Conservation (phyloP, 345 rosid genomes). For the Populus nigra region DNA sequence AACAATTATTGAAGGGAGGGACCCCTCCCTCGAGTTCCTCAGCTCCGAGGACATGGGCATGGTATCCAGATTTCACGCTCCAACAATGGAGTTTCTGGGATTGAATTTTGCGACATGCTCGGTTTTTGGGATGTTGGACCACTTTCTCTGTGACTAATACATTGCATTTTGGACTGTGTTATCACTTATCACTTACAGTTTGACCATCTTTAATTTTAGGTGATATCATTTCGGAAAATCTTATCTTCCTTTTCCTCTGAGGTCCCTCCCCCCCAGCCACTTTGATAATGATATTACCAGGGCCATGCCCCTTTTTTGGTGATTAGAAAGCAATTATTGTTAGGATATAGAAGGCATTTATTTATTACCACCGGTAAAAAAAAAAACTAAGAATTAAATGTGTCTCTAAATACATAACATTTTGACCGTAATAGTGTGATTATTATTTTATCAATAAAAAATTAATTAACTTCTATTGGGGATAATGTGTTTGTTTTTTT, state of each 20-base stretch:
- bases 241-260: background rate
- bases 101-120: background rate
- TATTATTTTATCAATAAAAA: too few relatives aligned
- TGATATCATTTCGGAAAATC: too few relatives aligned
- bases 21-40: background rate
- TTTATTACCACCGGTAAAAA: background rate
- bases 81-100: background rate
- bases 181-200: background rate
- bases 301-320: background rate
- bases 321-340: background rate
- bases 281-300: background rate
- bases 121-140: background rate
- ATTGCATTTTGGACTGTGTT: background rate
- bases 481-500: too few relatives aligned
- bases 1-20: background rate
- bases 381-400: too few relatives aligned
- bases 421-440: rapidly evolving
- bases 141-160: background rate
- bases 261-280: background rate
- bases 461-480: too few relatives aligned
- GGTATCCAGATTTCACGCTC: background rate
- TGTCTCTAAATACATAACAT: too few relatives aligned
- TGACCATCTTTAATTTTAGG: background rate
- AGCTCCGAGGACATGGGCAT: background rate
- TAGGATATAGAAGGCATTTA: background rate